These are phyloP conservation scores for Excoecaria agallocha DNA, from an alignment of 345 rosid species.

Conservation along the genomic window DNA sequence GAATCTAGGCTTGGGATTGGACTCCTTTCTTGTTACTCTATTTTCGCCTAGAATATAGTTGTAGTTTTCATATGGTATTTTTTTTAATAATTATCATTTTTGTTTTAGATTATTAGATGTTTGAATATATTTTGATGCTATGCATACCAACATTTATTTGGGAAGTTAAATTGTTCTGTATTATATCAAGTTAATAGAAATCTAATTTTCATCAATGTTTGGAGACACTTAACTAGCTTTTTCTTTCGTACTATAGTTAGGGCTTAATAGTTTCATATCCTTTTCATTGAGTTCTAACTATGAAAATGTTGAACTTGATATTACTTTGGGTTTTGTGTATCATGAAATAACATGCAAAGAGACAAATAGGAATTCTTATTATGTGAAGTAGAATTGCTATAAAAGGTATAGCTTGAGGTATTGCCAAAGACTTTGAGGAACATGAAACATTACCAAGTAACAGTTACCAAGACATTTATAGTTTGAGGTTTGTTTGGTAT, in stretches of 20 bases:
- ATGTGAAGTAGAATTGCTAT: slow-evolving; percentile 20
- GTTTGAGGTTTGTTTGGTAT: slow-evolving; percentile 37
- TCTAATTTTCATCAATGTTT: neutral
- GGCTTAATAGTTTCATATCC: neutral
- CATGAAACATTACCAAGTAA: slow-evolving; percentile 22
- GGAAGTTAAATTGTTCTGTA: neutral
- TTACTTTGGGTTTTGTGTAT: neutral
- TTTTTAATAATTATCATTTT: neutral
- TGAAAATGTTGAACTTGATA: neutral
- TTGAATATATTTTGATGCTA: neutral
- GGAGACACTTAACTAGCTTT: neutral
- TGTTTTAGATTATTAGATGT: neutral
- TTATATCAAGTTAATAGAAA: neutral
- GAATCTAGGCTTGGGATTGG: slow-evolving; percentile 62
- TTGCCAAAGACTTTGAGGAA: slow-evolving; percentile 35
- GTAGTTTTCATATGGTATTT: slow-evolving; percentile 48
- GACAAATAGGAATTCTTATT: slow-evolving; percentile 8
- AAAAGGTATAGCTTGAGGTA: slow-evolving; percentile 32
- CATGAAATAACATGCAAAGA: slow-evolving; percentile 19
- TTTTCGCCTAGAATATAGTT: slow-evolving; percentile 47
- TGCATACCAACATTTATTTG: neutral
- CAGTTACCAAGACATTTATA: slow-evolving; percentile 22
- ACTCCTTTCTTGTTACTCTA: slow-evolving; percentile 41
- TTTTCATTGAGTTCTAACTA: neutral
- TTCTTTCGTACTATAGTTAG: too few relatives aligned